Evolutionary conservation across 768 basidiomycete species (phyloP).

Genomic region (Phlebiopsis gigantea): DNA sequence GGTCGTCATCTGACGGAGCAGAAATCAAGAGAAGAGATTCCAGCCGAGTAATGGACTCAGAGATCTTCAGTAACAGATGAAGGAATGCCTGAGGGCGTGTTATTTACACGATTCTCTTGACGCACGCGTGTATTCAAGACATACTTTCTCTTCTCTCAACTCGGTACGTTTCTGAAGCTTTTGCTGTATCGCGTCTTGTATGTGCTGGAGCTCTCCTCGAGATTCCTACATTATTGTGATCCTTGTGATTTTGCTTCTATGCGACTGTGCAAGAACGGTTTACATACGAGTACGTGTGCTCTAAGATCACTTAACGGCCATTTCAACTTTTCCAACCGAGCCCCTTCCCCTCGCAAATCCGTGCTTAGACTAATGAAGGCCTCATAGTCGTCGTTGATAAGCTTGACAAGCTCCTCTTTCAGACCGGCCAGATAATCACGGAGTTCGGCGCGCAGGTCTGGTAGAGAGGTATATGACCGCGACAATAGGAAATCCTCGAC

Average conservation of each 20-base stretch:
- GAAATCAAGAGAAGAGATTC: conserved; percentile 80
- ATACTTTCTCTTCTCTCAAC: conserved; percentile 83
- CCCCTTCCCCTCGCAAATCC: conserved; percentile 82
- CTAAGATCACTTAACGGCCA: conserved; percentile 61
- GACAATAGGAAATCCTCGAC: conserved; percentile 87
- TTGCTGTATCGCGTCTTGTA: conserved; percentile 72
- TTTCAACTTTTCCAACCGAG: conserved; percentile 61
- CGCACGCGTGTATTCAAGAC: conserved; percentile 10
- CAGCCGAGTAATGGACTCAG: conserved; percentile 84
- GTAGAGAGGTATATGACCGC: conserved; percentile 76
- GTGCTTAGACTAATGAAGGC: conserved; percentile 96
- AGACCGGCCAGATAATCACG: conserved; percentile 77
- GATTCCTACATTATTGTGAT: conserved; percentile 47
- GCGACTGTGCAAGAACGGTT: neutral
- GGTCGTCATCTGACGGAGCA: conserved; percentile 41
- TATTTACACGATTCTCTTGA: neutral
- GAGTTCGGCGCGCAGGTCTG: conserved; percentile 83
- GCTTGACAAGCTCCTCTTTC: conserved; percentile 89
- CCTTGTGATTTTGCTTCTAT: neutral
- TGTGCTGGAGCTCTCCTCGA: conserved; percentile 52
- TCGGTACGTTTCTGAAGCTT: conserved; percentile 70
- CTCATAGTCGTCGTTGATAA: conserved; percentile 98
- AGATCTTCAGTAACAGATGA: conserved; percentile 85
- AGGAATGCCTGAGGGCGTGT: conserved; percentile 56
- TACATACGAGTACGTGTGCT: conserved; percentile 61